phyloP scores from a whole-genome alignment of 1,284 basidiomycete species.

The Moniliella sp. region DNA sequence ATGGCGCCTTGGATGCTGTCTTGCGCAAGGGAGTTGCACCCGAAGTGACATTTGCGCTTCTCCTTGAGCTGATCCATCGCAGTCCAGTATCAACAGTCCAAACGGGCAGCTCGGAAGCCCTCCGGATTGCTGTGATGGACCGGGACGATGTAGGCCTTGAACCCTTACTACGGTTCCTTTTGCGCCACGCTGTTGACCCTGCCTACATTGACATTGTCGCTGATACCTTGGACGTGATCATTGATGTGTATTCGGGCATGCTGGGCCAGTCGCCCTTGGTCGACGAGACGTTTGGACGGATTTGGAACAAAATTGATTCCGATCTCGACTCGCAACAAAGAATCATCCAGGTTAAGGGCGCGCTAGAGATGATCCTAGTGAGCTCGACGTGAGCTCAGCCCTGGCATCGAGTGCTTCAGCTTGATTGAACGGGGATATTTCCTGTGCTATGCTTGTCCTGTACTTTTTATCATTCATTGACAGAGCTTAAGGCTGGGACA shows the following conservation, averaged over 20 bases:
- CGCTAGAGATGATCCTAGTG: conserved; percentile 74
- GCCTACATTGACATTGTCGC: conserved; percentile 71
- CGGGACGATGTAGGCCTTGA: conserved; percentile 84
- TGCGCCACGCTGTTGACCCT: conserved; percentile 68
- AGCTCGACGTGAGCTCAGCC: no score
- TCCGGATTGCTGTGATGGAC: conserved; percentile 62
- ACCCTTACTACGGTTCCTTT: conserved; percentile 61
- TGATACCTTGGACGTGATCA: conserved; percentile 57
- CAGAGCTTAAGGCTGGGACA: no score
- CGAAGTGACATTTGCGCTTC: conserved; percentile 59
- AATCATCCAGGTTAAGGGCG: conserved; percentile 59
- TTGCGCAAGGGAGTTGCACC: conserved; percentile 18
- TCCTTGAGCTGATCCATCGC: conserved; percentile 76
- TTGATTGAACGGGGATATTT: no score
- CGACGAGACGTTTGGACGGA: conserved; percentile 56
- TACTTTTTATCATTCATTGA: no score
- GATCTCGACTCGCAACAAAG: conserved; percentile 81
- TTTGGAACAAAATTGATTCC: conserved; percentile 59
- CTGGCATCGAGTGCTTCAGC: no score
- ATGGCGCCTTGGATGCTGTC: conserved; percentile 52
- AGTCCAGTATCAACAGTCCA: conserved; percentile 7
- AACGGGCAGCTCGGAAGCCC: conserved; percentile 46
- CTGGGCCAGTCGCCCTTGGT: conserved; percentile 81
- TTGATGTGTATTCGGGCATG: conserved; percentile 74
- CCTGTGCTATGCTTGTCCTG: no score